Evolutionary conservation across 139 green algal species (phyloP).

Genomic region (Mesostigma viride): DNA sequence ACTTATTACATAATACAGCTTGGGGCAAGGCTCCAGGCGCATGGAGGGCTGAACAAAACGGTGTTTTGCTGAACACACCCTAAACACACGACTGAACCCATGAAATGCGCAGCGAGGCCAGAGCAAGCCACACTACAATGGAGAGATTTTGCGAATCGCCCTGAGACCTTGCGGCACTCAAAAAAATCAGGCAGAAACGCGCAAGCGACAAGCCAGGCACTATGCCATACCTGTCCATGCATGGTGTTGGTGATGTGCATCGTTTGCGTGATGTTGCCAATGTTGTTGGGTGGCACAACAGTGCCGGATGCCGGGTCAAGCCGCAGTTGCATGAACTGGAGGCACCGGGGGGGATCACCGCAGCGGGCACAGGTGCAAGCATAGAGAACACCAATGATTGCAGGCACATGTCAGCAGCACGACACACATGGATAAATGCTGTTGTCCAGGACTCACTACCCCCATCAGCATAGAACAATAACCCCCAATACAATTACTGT

Average conservation of each 20-base stretch:
- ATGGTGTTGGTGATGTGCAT: slow-evolving; percentile 71
- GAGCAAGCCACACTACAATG: not conserved
- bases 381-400: too few relatives aligned
- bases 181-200: not conserved
- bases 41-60: too few relatives aligned
- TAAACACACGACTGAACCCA: not conserved
- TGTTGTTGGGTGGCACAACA: slow-evolving; percentile 31
- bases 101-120: not conserved
- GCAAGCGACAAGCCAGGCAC: not conserved
- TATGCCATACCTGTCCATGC: slow-evolving; percentile 38
- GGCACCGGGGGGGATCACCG: too few relatives aligned
- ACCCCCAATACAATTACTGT: too few relatives aligned
- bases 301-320: slow-evolving; percentile 59
- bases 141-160: not conserved
- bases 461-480: too few relatives aligned
- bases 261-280: slow-evolving; percentile 45
- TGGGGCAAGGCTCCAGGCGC: not conserved
- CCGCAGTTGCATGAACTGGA: slow-evolving; percentile 55
- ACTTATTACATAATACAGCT: not conserved
- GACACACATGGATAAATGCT: too few relatives aligned
- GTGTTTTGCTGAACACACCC: not conserved
- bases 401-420: too few relatives aligned
- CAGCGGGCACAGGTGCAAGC: too few relatives aligned
- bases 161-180: not conserved
- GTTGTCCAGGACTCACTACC: too few relatives aligned